A percentile compares a stretch with the other conserved stretches of the same genome.
Conservation (phyloP, 2,329 filamentous ascomycete species). For the Nannizziopsis arthrosporioides region DNA sequence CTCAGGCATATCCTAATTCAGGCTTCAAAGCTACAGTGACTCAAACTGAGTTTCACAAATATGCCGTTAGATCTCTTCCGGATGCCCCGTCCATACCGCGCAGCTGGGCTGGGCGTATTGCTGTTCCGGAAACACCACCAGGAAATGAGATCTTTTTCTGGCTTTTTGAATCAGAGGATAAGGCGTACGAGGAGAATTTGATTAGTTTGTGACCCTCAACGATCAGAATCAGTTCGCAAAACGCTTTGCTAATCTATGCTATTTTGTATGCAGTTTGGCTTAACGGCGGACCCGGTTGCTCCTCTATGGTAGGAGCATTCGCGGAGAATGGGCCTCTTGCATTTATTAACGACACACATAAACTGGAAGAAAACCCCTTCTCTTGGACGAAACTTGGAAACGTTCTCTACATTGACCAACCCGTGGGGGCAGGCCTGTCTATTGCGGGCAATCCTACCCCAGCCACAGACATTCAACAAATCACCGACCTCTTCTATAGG, state of each 20-base stretch:
- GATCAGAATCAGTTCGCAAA: neutral
- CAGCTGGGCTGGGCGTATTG: constrained; percentile 28
- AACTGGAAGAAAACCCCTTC: constrained; percentile 13
- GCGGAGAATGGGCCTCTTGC: constrained; percentile 27
- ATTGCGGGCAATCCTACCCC: constrained; percentile 24
- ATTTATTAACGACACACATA: constrained; percentile 21
- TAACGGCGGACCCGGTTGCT: constrained; percentile 16
- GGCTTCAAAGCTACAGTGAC: neutral
- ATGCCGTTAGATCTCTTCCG: constrained; percentile 21
- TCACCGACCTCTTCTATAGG: constrained; percentile 23
- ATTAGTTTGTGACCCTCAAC: constrained; percentile 20
- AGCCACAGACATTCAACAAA: constrained; percentile 20
- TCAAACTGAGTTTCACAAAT: neutral
- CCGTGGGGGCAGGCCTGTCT: constrained; percentile 28
- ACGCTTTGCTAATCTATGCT: neutral
- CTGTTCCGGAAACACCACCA: constrained; percentile 20
- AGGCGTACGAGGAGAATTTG: constrained; percentile 23
- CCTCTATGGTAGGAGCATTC: constrained; percentile 16
- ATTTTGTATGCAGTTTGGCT: constrained; percentile 13
- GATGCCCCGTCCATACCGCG: constrained; percentile 20
- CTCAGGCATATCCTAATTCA: neutral
- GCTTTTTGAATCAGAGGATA: constrained; percentile 26
- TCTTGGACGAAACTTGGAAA: constrained; percentile 20
- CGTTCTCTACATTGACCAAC: constrained; percentile 30
- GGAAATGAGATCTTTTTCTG: constrained; percentile 30